phyloP scores from a whole-genome alignment of 805 yeast species.

The Ogataea populi-albae region DNA sequence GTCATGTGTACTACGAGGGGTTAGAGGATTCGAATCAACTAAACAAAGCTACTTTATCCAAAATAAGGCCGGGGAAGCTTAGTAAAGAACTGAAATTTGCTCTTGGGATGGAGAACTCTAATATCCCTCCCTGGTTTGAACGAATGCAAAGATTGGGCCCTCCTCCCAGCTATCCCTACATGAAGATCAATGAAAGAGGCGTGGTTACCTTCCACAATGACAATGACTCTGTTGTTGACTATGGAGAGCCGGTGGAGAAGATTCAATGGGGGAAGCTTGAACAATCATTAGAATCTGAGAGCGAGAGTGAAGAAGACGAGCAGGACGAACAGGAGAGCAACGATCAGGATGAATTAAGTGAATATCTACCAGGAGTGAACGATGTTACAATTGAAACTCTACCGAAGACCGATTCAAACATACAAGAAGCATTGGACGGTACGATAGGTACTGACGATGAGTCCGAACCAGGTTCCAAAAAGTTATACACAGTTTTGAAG shows the following conservation, averaged over 20 bases:
- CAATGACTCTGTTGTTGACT: constrained; percentile 10
- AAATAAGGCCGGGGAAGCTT: constrained; percentile 60
- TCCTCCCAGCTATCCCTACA: constrained; percentile 76
- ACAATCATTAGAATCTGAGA: constrained; percentile 35
- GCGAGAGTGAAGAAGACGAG: constrained; percentile 30
- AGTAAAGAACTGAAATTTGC: constrained; percentile 65
- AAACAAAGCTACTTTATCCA: constrained; percentile 34
- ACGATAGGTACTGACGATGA: constrained; percentile 8
- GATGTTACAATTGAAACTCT: constrained; percentile 30
- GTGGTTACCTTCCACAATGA: constrained; percentile 32
- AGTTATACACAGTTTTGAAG: constrained; percentile 34
- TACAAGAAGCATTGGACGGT: constrained; percentile 6
- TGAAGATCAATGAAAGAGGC: constrained; percentile 44
- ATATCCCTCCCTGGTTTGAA: constrained; percentile 77
- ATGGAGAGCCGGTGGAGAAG: constrained; percentile 26
- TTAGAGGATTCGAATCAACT: constrained; percentile 36
- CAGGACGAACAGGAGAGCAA: constrained; percentile 26
- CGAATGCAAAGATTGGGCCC: constrained; percentile 69
- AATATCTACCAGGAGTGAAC: constrained; percentile 22
- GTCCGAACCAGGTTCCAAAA: constrained; percentile 20
- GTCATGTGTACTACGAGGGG: constrained; percentile 81
- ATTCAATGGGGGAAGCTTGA: constrained; percentile 34
- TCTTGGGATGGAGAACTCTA: constrained; percentile 53
- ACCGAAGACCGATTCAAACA: constrained; percentile 18
- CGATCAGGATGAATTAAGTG: constrained; percentile 30